Conservation (phyloP, 2,329 filamentous ascomycete species). For the Fusarium illudens region DNA sequence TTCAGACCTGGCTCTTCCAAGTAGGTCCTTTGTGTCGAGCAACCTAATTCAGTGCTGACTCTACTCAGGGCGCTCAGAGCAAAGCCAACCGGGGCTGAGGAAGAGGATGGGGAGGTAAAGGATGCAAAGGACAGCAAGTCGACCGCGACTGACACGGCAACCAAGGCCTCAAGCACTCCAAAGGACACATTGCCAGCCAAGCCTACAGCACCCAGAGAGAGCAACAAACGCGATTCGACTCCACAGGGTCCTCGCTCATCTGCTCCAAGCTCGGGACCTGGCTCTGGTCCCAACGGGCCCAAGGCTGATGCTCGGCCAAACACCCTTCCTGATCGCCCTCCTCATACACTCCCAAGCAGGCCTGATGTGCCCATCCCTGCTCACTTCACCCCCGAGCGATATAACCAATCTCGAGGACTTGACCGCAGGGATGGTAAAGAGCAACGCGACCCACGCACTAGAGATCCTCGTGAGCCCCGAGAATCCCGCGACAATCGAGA, state of each 20-base stretch:
- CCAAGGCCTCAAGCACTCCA: slow-evolving; percentile 20
- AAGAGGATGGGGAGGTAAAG: slow-evolving; percentile 78
- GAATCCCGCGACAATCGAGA: slow-evolving; percentile 42
- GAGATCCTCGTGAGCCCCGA: slow-evolving; percentile 46
- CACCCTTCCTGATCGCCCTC: slow-evolving; percentile 49
- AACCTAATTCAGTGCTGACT: slow-evolving; percentile 12
- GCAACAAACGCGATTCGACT: slow-evolving; percentile 38
- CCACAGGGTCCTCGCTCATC: slow-evolving; percentile 38
- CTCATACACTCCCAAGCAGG: slow-evolving; percentile 61
- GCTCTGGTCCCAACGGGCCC: slow-evolving; percentile 24
- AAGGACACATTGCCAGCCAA: slow-evolving; percentile 49
- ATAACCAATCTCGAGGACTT: slow-evolving; percentile 51
- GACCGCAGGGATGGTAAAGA: slow-evolving; percentile 53
- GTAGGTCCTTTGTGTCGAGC: slow-evolving; percentile 40
- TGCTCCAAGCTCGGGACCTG: slow-evolving; percentile 36
- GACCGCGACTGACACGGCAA: slow-evolving; percentile 15
- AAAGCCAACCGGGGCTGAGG: slow-evolving; percentile 53
- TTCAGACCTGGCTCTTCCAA: slow-evolving; percentile 65
- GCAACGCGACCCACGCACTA: slow-evolving; percentile 45
- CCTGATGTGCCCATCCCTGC: slow-evolving; percentile 66
- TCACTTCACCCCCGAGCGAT: slow-evolving; percentile 57
- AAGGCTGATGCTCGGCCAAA: slow-evolving; percentile 46
- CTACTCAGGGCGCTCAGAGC: slow-evolving; percentile 14
- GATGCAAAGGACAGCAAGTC: slow-evolving; percentile 57
- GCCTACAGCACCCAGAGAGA: slow-evolving; percentile 43